A percentile compares a stretch with the other conserved stretches of the same genome.
Conservation (phyloP, 768 basidiomycete species). For the Termitomyces sp. region DNA sequence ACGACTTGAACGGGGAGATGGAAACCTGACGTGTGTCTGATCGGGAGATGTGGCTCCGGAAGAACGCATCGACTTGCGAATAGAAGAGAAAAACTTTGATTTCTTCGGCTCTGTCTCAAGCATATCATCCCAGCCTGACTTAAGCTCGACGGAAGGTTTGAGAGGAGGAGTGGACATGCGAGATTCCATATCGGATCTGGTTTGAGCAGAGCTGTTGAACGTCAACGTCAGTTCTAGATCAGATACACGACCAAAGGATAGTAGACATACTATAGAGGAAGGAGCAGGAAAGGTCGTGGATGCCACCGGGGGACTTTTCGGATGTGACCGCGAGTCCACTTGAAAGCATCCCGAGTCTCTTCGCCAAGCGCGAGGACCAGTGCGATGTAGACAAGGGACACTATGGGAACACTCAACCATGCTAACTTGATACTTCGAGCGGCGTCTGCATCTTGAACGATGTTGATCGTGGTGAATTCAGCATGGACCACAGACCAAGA, state of each 20-base stretch:
- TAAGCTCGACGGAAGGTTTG: slow-evolving; percentile 32
- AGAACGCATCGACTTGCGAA: slow-evolving; percentile 18
- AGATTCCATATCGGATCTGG: slow-evolving; percentile 8
- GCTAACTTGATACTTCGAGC: slow-evolving; percentile 22
- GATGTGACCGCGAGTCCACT: slow-evolving; percentile 26
- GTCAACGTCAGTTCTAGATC: background rate
- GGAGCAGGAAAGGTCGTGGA: slow-evolving; percentile 7
- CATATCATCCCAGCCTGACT: slow-evolving; percentile 51
- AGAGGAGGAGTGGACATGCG: slow-evolving; percentile 18
- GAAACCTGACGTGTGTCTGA: slow-evolving; percentile 14
- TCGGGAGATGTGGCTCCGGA: slow-evolving; percentile 15
- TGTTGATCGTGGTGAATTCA: slow-evolving; percentile 32
- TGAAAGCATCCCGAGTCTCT: slow-evolving; percentile 31
- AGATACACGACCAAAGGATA: background rate
- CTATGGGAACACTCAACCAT: slow-evolving; percentile 39
- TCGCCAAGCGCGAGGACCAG: slow-evolving; percentile 35
- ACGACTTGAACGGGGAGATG: slow-evolving; percentile 23
- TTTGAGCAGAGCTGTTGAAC: slow-evolving; percentile 6
- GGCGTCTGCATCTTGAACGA: slow-evolving; percentile 23
- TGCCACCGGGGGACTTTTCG: slow-evolving; percentile 4
- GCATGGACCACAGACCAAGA: slow-evolving; percentile 48
- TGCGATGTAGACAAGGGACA: slow-evolving; percentile 36
- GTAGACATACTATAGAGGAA: slow-evolving; percentile 22
- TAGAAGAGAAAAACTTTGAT: slow-evolving; percentile 17
- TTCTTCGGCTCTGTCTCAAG: slow-evolving; percentile 28